These are phyloP conservation scores for Pythium insidiosum DNA, from an alignment of 352 stramenopile species.

Conservation along the genomic window DNA sequence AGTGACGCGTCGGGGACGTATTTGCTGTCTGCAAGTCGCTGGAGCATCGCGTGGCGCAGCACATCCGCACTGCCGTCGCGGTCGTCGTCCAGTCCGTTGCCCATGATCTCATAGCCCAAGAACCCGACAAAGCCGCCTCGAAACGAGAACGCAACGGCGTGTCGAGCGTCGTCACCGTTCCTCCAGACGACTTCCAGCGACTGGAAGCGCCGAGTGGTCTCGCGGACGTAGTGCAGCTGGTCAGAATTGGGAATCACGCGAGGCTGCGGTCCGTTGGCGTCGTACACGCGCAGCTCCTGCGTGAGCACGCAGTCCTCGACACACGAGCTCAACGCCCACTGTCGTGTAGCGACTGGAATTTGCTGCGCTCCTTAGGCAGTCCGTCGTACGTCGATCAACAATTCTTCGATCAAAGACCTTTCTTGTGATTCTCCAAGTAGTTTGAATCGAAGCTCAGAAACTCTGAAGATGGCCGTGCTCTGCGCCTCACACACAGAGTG, in stretches of 20 bases:
- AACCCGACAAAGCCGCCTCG: slow-evolving; percentile 83
- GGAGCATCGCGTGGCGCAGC: slow-evolving; percentile 19
- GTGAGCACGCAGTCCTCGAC: slow-evolving; percentile 60
- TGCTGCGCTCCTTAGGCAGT: no score
- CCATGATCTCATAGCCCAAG: slow-evolving; percentile 81
- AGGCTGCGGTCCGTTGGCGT: slow-evolving; percentile 1
- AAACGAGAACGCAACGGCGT: slow-evolving; percentile 84
- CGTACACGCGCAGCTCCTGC: slow-evolving; percentile 33
- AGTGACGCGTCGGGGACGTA: slow-evolving; percentile 85
- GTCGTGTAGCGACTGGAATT: no score
- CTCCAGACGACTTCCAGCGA: slow-evolving; percentile 30
- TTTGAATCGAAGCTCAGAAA: no score
- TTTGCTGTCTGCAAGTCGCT: slow-evolving; percentile 13
- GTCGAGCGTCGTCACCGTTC: no score
- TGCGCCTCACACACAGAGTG: no score
- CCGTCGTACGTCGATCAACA: no score
- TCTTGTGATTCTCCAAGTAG: no score
- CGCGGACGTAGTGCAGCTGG: slow-evolving; percentile 25
- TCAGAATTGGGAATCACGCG: slow-evolving; percentile 15
- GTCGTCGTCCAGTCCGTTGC: slow-evolving; percentile 15
- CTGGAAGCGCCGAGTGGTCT: slow-evolving; percentile 23
- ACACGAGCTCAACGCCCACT: slow-evolving; percentile 47
- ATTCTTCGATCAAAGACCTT: no score
- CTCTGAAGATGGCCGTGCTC: no score
- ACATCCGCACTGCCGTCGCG: slow-evolving; percentile 14